These are phyloP conservation scores for Candida sonorensis DNA, from an alignment of 805 yeast genomes.

Conservation along the genomic window DNA sequence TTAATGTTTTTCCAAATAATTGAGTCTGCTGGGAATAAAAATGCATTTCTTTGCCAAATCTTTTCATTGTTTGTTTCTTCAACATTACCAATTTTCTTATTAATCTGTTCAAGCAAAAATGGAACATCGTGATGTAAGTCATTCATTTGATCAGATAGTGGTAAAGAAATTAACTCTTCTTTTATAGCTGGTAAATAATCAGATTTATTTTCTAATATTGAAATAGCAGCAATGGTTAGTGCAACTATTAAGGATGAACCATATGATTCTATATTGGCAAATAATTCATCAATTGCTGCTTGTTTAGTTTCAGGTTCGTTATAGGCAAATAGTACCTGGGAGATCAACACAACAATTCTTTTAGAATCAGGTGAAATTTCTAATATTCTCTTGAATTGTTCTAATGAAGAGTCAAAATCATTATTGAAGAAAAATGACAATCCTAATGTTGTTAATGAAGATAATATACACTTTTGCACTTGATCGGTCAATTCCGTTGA, in stretches of 20 bases:
- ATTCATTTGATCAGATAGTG: conserved; percentile 34
- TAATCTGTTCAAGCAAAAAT: conserved; percentile 46
- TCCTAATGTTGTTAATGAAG: conserved; percentile 68
- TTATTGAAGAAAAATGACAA: conserved; percentile 57
- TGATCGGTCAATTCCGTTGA: conserved; percentile 27
- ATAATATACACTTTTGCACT: conserved; percentile 33
- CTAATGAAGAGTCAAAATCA: conserved; percentile 59
- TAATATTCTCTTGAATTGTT: conserved; percentile 60
- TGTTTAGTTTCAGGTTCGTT: conserved; percentile 72
- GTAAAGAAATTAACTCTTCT: conserved; percentile 53
- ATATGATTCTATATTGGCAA: conserved; percentile 50
- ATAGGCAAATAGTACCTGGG: conserved; percentile 74
- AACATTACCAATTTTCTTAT: conserved; percentile 33
- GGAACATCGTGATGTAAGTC: conserved; percentile 57
- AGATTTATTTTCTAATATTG: conserved; percentile 53
- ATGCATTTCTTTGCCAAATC: conserved; percentile 64
- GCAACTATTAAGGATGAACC: conserved; percentile 67
- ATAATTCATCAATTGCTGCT: conserved; percentile 80
- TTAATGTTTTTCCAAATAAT: conserved; percentile 66
- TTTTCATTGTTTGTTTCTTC: conserved; percentile 14
- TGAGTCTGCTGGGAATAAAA: conserved; percentile 66
- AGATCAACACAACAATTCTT: conserved; percentile 62
- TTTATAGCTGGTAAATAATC: conserved; percentile 55
- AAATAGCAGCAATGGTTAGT: conserved; percentile 72
- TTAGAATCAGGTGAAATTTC: conserved; percentile 49